These are phyloP conservation scores for Hygrophorus pudorinus DNA, from an alignment of 768 basidiomycete genomes.

Conservation along the genomic window DNA sequence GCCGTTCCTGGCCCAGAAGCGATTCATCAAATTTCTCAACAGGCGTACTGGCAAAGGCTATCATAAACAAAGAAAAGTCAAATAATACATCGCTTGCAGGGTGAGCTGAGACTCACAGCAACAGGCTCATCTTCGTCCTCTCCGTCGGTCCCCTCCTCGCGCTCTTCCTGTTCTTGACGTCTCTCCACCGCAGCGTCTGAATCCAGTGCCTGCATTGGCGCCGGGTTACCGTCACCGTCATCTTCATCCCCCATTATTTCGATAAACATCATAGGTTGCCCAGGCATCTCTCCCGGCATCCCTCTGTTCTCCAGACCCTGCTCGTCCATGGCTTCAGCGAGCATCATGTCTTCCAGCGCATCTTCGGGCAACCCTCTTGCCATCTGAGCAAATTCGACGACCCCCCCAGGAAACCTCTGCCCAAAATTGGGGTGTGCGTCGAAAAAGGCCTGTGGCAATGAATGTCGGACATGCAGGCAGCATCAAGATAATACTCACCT, in stretches of 20 bases:
- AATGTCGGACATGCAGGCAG: neutral
- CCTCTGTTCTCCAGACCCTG: constrained; percentile 24
- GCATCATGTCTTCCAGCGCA: constrained; percentile 50
- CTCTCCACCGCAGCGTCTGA: neutral
- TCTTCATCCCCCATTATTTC: constrained; percentile 14
- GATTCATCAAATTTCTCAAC: constrained; percentile 45
- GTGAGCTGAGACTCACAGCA: constrained; percentile 23
- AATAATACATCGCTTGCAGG: neutral
- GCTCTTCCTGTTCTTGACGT: constrained; percentile 33
- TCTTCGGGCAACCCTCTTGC: constrained; percentile 46
- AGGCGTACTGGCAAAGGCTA: constrained; percentile 53
- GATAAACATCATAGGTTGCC: constrained; percentile 9
- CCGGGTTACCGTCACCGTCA: constrained; percentile 18
- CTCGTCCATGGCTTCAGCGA: constrained; percentile 31
- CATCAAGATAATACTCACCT: constrained; percentile 23
- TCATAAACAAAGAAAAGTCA: neutral
- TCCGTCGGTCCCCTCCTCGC: constrained; percentile 34
- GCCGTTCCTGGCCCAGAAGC: constrained; percentile 42
- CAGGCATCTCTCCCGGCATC: constrained; percentile 39
- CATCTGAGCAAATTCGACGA: constrained; percentile 53
- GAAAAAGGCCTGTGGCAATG: constrained; percentile 33
- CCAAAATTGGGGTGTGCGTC: constrained; percentile 46
- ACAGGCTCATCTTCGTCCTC: constrained; percentile 27
- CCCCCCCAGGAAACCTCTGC: constrained; percentile 51
- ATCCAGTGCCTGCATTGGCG: neutral